Evolutionary conservation across 2,329 filamentous ascomycete genomes (phyloP).

Genomic region (Nothopassalora personata): DNA sequence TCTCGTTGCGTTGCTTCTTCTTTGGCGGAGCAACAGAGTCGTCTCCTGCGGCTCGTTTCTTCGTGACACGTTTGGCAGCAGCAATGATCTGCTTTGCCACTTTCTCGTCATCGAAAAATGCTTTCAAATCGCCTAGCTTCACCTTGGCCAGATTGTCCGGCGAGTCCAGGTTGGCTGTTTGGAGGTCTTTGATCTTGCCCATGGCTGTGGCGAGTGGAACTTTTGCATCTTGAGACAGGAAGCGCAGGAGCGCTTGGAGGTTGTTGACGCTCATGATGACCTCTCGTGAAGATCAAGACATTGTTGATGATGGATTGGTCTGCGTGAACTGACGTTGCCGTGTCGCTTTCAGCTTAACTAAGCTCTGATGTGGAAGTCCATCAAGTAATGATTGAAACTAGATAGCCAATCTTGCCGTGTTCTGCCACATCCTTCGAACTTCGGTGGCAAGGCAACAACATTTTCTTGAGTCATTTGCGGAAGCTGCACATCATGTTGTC

Average conservation of each 20-base stretch:
- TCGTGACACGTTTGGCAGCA: conserved; percentile 52
- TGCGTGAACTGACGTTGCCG: not conserved
- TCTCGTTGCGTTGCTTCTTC: conserved; percentile 28
- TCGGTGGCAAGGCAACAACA: no score
- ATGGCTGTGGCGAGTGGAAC: conserved; percentile 52
- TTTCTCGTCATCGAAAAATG: conserved; percentile 49
- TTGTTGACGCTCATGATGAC: conserved; percentile 20
- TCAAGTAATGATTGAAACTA: no score
- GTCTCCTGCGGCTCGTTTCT: conserved; percentile 47
- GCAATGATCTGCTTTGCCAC: conserved; percentile 52
- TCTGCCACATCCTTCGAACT: no score
- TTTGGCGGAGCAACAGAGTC: conserved; percentile 30
- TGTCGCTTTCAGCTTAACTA: not conserved
- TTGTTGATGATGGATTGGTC: not conserved
- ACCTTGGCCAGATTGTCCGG: conserved; percentile 47
- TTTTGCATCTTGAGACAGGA: conserved; percentile 55
- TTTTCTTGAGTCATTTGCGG: no score
- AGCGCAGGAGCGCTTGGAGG: conserved; percentile 46
- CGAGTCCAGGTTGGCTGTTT: conserved; percentile 43
- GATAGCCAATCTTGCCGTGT: no score
- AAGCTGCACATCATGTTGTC: not conserved
- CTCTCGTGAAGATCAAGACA: not conserved
- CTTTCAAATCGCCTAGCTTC: conserved; percentile 40
- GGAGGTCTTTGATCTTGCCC: conserved; percentile 50
- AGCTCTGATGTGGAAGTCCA: no score